Evolutionary conservation across 495 filamentous ascomycete genomes (phyloP), one percentile per base, ranked within the genome.

Genomic region (Podospora bellae-mahoneyi): DNA sequence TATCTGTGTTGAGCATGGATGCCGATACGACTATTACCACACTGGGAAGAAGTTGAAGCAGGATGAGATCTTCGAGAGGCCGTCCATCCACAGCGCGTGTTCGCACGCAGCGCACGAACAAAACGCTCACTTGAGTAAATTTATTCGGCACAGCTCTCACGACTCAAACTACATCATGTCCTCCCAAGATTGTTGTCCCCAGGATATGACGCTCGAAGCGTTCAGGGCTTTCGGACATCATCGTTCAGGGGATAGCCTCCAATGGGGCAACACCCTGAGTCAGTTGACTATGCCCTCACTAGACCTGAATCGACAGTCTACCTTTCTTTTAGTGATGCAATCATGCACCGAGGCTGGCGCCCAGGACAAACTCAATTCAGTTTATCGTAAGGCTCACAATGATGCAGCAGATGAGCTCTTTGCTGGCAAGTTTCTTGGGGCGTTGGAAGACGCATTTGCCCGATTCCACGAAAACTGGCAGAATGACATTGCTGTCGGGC

Each of bases 191-290:
- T 48, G 65, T 0, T 85, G 80, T 58, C 82, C 87, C 0, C 15
- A 30, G 0, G 27, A 76, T 34, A 76, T 87, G 66, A 77, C 81
- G 0, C 67, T 87, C 0, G 81, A 81, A 5, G 86, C 88, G 57
- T 87, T 80, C 69, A 80, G 80, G 44, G 75, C 83, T 0, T 78
- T 89, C 32, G 77, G 79, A 6, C 70, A 77, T 10, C 70, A 88
- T 28, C 79, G 84, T 2, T 72, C 82, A 0, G 86, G 85, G 0
- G 67, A 80, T 28, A 69, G 74, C 0, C 74, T 88, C 27, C 85
- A 88, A 60, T 86, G 85, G 83, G 71, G 81, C 34, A 88, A 88
- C 61, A 81, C 89, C 18, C 72, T 85, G 0, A 68, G 79, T 18
- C 82, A 89, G 68, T 74, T 90, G n/a, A 69, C 71, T 0, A 72